Percentiles rank a stretch among this genome's conserved stretches.
These are phyloP conservation scores for Combretum micranthum DNA, from an alignment of 345 rosid species.

Conservation along the genomic window DNA sequence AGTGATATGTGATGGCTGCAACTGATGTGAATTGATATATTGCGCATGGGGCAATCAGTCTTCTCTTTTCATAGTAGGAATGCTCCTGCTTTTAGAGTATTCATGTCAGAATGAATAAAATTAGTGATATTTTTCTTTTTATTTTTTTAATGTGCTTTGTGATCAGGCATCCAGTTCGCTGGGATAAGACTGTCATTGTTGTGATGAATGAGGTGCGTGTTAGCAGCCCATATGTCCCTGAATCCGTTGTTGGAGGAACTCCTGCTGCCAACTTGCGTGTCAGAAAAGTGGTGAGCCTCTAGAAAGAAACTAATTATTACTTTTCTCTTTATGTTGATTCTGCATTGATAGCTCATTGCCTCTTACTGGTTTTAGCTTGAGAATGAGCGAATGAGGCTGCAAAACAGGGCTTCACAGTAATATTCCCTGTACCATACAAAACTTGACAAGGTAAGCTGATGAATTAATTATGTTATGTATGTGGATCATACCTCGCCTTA, in stretches of 20 bases:
- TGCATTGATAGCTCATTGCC: background rate
- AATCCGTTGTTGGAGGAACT: conserved; percentile 86
- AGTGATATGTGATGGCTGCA: too few species aligned
- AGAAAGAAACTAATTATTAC: background rate
- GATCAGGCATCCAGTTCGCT: conserved; percentile 92
- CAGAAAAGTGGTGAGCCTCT: conserved; percentile 84
- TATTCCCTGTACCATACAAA: conserved; percentile 2
- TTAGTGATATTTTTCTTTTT: background rate
- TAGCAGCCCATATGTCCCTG: conserved; percentile 78
- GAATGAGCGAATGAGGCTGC: conserved; percentile 62
- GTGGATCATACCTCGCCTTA: too few species aligned
- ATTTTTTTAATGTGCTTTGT: conserved; percentile 4
- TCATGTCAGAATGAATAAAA: background rate
- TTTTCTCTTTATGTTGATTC: background rate
- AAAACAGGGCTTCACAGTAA: conserved; percentile 37
- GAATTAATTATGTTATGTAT: too few species aligned
- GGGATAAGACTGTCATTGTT: conserved; percentile 89
- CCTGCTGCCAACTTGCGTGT: conserved; percentile 94
- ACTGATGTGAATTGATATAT: too few species aligned
- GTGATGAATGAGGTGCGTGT: conserved; percentile 95
- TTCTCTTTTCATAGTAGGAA: too few species aligned
- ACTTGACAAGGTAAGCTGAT: background rate
- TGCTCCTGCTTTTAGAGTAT: background rate
- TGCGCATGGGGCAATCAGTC: too few species aligned
- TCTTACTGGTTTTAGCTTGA: conserved; percentile 37